Conservation (phyloP, 78 protist species). For the Planoprotostelium fungivorum region DNA sequence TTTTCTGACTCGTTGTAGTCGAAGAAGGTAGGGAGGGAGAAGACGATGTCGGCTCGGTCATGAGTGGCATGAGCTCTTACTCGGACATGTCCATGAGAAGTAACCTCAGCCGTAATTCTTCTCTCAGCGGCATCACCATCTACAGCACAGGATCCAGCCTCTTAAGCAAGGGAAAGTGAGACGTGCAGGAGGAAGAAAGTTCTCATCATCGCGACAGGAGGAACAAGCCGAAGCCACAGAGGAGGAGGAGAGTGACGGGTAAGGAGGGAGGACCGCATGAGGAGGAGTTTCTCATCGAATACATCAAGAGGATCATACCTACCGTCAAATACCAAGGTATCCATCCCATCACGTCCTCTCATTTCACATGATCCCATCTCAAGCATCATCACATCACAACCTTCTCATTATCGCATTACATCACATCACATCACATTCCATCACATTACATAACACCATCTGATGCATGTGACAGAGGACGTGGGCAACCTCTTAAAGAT, state of each 20-base stretch:
- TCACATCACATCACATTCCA: not conserved
- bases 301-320: slow-evolving; percentile 46
- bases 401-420: not conserved
- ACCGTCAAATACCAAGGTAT: slow-evolving; percentile 14
- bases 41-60: slow-evolving; percentile 38
- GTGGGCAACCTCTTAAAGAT: slow-evolving; percentile 13
- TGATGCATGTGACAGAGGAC: too few species aligned
- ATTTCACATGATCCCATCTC: not conserved
- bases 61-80: slow-evolving; percentile 41
- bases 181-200: not conserved
- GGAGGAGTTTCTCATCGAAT: slow-evolving; percentile 55
- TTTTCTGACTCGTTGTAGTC: not conserved
- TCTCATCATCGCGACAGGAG: slow-evolving; percentile 3
- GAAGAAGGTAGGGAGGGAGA: not conserved
- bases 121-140: not conserved
- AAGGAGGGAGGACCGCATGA: slow-evolving; percentile 45
- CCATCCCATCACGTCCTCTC: too few species aligned
- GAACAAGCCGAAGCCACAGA: slow-evolving; percentile 8
- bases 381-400: not conserved
- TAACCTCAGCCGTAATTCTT: slow-evolving; percentile 11
- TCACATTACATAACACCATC: not conserved
- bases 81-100: slow-evolving; percentile 27
- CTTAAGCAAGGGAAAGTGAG: not conserved
- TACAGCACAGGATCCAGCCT: not conserved
- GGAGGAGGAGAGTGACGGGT: slow-evolving; percentile 32